Evolutionary conservation across 164 flowering plant species (phyloP).

Genomic region (Chimonanthus praecox): DNA sequence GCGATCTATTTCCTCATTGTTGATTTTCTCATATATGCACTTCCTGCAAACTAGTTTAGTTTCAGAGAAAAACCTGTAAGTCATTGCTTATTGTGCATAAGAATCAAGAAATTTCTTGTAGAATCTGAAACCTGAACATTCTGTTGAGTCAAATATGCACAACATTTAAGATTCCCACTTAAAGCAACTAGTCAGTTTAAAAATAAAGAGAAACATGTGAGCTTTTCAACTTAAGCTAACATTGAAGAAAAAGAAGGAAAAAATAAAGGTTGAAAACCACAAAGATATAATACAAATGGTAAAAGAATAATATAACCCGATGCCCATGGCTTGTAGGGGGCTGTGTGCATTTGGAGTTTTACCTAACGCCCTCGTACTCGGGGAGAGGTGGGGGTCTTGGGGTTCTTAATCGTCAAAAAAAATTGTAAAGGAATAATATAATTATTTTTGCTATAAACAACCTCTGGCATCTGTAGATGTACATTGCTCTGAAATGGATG

Average conservation of each 20-base stretch:
- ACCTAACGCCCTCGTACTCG: no score
- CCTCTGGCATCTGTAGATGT: no score
- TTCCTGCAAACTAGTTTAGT: constrained; percentile 77
- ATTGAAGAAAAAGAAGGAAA: neutral
- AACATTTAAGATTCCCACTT: neutral
- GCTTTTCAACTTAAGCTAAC: neutral
- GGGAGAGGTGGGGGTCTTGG: no score
- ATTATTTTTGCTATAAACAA: no score
- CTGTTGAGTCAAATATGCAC: neutral
- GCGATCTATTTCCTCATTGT: constrained; percentile 60
- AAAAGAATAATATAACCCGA: no score
- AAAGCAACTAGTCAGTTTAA: neutral
- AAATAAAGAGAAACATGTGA: neutral
- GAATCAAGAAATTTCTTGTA: neutral
- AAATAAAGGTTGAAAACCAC: neutral
- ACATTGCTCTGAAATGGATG: no score
- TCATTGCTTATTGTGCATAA: neutral
- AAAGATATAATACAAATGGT: neutral
- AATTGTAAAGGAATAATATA: no score
- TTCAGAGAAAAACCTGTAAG: constrained; percentile 7
- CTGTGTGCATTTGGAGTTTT: no score
- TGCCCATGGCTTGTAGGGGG: no score
- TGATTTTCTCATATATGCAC: constrained; percentile 53
- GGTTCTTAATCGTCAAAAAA: no score
- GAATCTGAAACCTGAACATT: neutral